Conservation (phyloP, 2,329 filamentous ascomycete genomes). For the Hymenoscyphus fructigenus region DNA sequence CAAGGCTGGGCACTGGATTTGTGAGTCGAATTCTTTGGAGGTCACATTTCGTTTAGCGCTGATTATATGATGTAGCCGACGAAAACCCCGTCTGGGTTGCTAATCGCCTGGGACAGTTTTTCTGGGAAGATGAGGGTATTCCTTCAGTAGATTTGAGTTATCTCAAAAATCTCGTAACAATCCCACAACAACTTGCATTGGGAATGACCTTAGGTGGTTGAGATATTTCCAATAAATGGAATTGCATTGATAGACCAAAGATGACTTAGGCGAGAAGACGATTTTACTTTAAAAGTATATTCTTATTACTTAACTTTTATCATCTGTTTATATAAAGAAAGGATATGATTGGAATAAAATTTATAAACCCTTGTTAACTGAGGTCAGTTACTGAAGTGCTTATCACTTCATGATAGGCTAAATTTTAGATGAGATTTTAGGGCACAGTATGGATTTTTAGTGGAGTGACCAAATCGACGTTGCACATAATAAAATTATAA, state of each 20-base stretch:
- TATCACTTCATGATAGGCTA: too few species aligned
- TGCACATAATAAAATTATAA: too few species aligned
- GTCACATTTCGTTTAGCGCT: background rate
- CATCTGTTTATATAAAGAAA: background rate
- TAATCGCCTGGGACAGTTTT: constrained; percentile 5
- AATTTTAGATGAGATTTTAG: too few species aligned
- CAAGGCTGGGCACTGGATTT: constrained; percentile 1
- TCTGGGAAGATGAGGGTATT: constrained; percentile 1
- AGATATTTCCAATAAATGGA: background rate
- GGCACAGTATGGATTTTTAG: too few species aligned
- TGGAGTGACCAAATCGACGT: too few species aligned
- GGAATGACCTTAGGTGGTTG: constrained; percentile 1
- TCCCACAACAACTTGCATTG: constrained; percentile 3
- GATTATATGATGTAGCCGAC: background rate
- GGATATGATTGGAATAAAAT: background rate
- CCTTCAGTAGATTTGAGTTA: background rate
- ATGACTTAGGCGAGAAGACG: background rate
- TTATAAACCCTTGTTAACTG: too few species aligned
- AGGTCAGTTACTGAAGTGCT: too few species aligned
- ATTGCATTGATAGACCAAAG: background rate
- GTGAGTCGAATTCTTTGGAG: background rate
- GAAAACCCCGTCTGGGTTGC: constrained; percentile 14
- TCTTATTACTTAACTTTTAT: background rate
- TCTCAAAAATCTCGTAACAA: background rate
- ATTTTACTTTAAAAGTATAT: background rate